Conservation (phyloP, 2,329 filamentous ascomycete species). For the Fusarium kyushuense region DNA sequence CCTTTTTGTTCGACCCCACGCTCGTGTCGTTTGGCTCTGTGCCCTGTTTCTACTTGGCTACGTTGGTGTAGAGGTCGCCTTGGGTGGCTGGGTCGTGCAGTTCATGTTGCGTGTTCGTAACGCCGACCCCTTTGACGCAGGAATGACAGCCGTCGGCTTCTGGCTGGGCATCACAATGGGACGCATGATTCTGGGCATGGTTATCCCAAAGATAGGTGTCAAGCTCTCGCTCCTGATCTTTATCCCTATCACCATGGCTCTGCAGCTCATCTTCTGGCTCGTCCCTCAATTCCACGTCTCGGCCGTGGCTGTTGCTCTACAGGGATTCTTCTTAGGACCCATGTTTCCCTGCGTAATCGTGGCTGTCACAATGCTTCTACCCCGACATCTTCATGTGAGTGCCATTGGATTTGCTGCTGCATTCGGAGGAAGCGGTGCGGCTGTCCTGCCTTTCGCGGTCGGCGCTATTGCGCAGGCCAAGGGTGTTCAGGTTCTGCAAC, state of each 20-base stretch:
- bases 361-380: slow-evolving; percentile 75
- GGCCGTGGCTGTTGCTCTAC: slow-evolving; percentile 75
- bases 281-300: slow-evolving; percentile 82
- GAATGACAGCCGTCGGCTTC: slow-evolving; percentile 82
- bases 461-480: slow-evolving; percentile 72
- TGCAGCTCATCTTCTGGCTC: slow-evolving; percentile 84
- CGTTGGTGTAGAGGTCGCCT: slow-evolving; percentile 79
- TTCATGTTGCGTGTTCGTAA: slow-evolving; percentile 83
- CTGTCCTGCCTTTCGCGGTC: slow-evolving; percentile 72
- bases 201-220: slow-evolving; percentile 71
- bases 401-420: slow-evolving; percentile 83
- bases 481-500: slow-evolving; percentile 68
- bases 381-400: slow-evolving; percentile 77
- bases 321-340: slow-evolving; percentile 84
- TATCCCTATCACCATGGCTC: slow-evolving; percentile 70
- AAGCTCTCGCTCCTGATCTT: slow-evolving; percentile 72
- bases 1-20: slow-evolving; percentile 58
- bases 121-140: slow-evolving; percentile 74
- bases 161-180: slow-evolving; percentile 84
- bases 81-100: slow-evolving; percentile 87
- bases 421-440: slow-evolving; percentile 78
- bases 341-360: slow-evolving; percentile 80
- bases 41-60: slow-evolving; percentile 80
- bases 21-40: slow-evolving; percentile 73
- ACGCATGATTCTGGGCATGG: slow-evolving; percentile 51